Base-by-base conservation (phyloP, 169 alveolate genomes). In the Ichthyophthirius multifiliis region DNA sequence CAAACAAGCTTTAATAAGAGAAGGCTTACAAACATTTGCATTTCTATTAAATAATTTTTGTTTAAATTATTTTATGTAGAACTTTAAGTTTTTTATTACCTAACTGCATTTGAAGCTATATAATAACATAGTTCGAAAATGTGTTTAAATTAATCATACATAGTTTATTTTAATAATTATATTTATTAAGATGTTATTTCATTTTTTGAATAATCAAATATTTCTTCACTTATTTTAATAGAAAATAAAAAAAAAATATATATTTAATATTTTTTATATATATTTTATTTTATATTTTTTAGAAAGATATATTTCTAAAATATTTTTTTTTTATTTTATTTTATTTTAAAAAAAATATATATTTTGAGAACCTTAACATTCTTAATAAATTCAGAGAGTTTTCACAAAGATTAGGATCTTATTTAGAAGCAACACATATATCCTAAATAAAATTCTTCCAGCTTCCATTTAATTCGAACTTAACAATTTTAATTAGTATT, bases 391-490 rank as follows among this genome's bases (percentile, higher is more conserved):
- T 95, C 97, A 99, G 92, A 82, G 98, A 98, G 91, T 99, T 99
- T 91, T 99, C 99, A 86, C 99, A 99, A 5, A 98, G 91, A 83
- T 94, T 88, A 87, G 98, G 99, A 74, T 96, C 94, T 16, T 97
- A 91, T 86, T 95, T 97, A 76, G 99, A 94, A 18, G 99, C 96
- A 41, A 89, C 90, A 88, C 99, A 98, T 13, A 99, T 94, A 76
- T 99, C 99, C 15, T 99, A 96, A n/a, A 99, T 98, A 81, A 99
- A 99, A 75, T 95, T 93, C 65, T 95, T 96, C 99, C 99, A 99
- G 9, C 97, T 93, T 7, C 99, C 98, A 2, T 99, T 99, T 99
- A 99, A 99, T 88, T 99, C 99, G 81, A 97, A 94, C 83, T 97
- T 96, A 16, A 98, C 97, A 43, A 96, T 96, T 85, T 93, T 7